Conservation (phyloP, 306 rosid species). For the Psophocarpus tetragonolobus region DNA sequence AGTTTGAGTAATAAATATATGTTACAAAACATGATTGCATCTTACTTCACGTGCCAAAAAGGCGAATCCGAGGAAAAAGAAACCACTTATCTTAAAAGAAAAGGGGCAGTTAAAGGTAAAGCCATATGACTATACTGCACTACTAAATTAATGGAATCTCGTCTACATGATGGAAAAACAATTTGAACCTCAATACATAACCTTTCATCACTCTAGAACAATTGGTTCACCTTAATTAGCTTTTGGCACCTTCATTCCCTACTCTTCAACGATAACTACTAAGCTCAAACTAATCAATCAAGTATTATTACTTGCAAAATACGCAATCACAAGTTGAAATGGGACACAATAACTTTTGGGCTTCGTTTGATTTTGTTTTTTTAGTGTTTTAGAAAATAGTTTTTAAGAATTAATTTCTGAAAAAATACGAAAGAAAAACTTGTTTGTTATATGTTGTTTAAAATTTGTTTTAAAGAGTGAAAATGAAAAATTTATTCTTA, state of each 20-base stretch:
- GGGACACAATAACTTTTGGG: not conserved
- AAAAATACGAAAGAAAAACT: no score
- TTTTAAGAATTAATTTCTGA: no score
- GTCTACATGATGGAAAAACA: not conserved
- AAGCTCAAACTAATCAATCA: not conserved
- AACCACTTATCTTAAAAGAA: not conserved
- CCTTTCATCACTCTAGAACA: not conserved
- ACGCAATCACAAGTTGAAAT: not conserved
- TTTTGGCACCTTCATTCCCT: not conserved
- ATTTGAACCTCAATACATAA: not conserved
- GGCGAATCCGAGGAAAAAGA: not conserved
- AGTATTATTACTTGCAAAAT: not conserved
- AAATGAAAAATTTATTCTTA: no score
- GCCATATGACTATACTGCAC: not conserved
- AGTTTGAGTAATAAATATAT: not conserved
- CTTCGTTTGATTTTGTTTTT: no score
- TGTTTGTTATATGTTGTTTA: no score
- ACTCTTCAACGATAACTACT: not conserved
- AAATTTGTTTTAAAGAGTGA: no score
- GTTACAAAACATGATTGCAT: constrained; percentile 15
- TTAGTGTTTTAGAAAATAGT: no score
- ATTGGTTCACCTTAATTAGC: not conserved
- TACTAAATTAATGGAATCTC: not conserved
- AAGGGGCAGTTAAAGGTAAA: not conserved
- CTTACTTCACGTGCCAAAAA: constrained; percentile 29